Percentiles rank a stretch among this genome's conserved stretches.
Evolutionary conservation across 192 early-diverging fungal species (phyloP).

Genomic region (Linnemannia schmuckeri): DNA sequence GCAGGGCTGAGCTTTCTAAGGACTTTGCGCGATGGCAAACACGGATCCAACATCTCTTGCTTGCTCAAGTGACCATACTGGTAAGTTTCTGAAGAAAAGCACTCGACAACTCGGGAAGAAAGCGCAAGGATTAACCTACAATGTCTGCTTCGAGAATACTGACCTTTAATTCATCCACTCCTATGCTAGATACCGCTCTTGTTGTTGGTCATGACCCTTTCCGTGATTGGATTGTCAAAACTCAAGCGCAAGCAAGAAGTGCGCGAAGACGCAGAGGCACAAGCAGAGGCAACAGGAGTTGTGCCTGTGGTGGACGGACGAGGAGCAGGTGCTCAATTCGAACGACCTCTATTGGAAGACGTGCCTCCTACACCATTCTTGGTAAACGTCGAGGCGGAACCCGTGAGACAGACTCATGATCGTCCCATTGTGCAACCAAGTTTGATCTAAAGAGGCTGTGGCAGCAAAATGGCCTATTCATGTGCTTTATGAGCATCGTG

Average conservation of each 20-base stretch:
- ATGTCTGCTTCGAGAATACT: background rate
- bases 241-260: slow-evolving; percentile 10
- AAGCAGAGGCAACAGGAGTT: slow-evolving; percentile 13
- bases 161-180: background rate
- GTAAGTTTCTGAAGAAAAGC: slow-evolving; percentile 6
- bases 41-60: slow-evolving; percentile 17
- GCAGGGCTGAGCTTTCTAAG: slow-evolving; percentile 29
- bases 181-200: slow-evolving; percentile 17
- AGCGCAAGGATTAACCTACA: background rate
- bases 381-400: background rate
- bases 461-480: no score
- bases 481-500: no score
- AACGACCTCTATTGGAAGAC: slow-evolving; percentile 19
- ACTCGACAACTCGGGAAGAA: background rate
- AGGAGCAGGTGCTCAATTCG: slow-evolving; percentile 2
- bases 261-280: slow-evolving; percentile 15
- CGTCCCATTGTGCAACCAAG: slow-evolving; percentile 1
- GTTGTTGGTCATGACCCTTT: slow-evolving; percentile 15
- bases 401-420: slow-evolving; percentile 2
- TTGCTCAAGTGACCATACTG: slow-evolving; percentile 14
- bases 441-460: slow-evolving; percentile 11
- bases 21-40: slow-evolving; percentile 36
- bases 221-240: slow-evolving; percentile 22
- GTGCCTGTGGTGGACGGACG: slow-evolving; percentile 7
- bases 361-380: slow-evolving; percentile 5